Evolutionary conservation across 345 rosid species (phyloP), one percentile per base, ranked within the genome.

Genomic region (Eutrema yunnanense): DNA sequence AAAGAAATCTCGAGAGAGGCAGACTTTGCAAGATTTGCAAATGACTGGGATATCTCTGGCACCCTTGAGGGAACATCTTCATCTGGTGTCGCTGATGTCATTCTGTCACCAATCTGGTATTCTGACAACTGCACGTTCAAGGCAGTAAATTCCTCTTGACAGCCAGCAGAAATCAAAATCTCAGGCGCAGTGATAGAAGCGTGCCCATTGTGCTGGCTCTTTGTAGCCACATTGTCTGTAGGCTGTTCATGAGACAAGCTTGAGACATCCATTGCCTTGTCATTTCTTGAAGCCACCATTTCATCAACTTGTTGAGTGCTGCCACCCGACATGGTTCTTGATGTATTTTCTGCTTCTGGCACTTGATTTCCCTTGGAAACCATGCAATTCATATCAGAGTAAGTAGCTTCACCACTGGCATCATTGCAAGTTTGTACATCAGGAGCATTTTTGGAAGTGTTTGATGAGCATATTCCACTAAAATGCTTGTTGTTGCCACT

Each of bases 11-110:
- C 73, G 0, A 40, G 59, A 5, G 74, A 61, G 34, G 69, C 30
- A 59, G 69, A 66, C 36, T 74, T 50, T 58, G 38, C 13, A 41
- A 50, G 73, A 67, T 65, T 48, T 54, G 40, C 70, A 38, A 27
- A 13, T 29, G 73, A 38, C 64, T 61, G 68, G 36, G 70, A 58
- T 52, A 54, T 48, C 43, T 68, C 70, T 44, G 65, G 52, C 46
- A 62, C 44, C 74, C 55, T 44, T 62, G 73, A 44, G 42, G 74
- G 30, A n/a, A 68, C 69, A 68, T 53, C 64, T 75, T 75, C 73
- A 75, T 42, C 56, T 41, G 46, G 62, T 69, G 58, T 29, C 8
- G 12, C 54, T 55, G 71, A 62, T 33, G 62, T 62, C 65, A 65
- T 37, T 72, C 30, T 65, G 62, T 41, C 77, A 62, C 34, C n/a